These are phyloP conservation scores for Coniella lustricola DNA, from an alignment of 2,329 filamentous ascomycete genomes.

Conservation along the genomic window DNA sequence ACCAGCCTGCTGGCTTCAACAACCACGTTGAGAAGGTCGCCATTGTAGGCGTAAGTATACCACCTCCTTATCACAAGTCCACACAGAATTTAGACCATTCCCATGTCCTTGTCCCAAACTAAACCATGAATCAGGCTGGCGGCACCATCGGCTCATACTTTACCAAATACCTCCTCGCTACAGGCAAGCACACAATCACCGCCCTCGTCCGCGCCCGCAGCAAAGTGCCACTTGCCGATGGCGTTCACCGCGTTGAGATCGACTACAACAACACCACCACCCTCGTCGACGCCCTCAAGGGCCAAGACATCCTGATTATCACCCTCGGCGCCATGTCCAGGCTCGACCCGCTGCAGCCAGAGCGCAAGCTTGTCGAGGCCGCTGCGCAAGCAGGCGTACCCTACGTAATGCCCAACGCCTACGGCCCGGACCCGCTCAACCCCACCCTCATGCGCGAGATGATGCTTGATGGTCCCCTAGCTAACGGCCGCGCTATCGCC, in stretches of 20 bases:
- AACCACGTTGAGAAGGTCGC: constrained; percentile 38
- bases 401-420: constrained; percentile 50
- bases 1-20: constrained; percentile 19
- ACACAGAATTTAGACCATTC: not conserved
- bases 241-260: constrained; percentile 34
- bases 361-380: constrained; percentile 44
- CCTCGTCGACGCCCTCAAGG: constrained; percentile 42
- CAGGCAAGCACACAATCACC: constrained; percentile 44
- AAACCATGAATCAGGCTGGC: constrained; percentile 28
- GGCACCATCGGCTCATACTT: constrained; percentile 35
- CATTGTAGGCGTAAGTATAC: constrained; percentile 38
- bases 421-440: constrained; percentile 32
- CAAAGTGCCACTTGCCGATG: constrained; percentile 33
- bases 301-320: constrained; percentile 52
- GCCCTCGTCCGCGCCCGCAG: constrained; percentile 41
- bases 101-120: no score
- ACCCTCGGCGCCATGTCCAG: constrained; percentile 36
- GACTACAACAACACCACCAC: constrained; percentile 37
- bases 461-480: constrained; percentile 19
- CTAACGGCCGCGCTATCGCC: constrained; percentile 29
- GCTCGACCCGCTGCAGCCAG: constrained; percentile 31
- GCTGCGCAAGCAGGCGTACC: constrained; percentile 47
- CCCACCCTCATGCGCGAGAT: constrained; percentile 32
- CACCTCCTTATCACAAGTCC: not conserved
- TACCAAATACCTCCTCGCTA: constrained; percentile 33